Evolutionary conservation across 1,284 basidiomycete genomes (phyloP).

Genomic region (Lentinula novae-zelandiae): DNA sequence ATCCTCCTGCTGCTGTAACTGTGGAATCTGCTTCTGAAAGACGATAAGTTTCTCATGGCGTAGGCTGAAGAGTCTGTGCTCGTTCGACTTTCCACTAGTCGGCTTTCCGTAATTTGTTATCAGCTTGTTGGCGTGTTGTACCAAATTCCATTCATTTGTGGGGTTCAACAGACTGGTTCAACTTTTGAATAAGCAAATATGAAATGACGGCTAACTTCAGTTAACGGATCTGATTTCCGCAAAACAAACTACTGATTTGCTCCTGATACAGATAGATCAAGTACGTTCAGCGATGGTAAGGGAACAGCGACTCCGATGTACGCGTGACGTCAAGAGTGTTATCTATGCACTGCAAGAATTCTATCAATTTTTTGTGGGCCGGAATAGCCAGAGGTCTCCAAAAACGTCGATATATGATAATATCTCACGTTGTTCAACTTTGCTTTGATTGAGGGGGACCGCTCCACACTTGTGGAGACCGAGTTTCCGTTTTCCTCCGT

Average conservation of each 20-base stretch:
- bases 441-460: neutral
- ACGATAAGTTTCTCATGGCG: conserved; percentile 7
- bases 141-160: conserved; percentile 1
- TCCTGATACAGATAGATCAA: neutral
- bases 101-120: neutral
- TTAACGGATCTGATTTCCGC: neutral
- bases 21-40: conserved; percentile 1
- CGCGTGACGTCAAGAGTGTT: neutral
- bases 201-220: neutral
- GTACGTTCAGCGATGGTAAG: no score
- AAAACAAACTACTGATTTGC: neutral
- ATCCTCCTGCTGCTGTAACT: conserved; percentile 26
- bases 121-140: neutral
- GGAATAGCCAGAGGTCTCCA: no score
- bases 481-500: neutral
- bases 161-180: neutral
- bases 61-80: neutral
- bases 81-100: neutral
- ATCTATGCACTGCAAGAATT: no score
- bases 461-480: neutral
- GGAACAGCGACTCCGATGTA: no score
- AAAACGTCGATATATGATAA: no score
- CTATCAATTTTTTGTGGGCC: no score
- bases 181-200: no score
- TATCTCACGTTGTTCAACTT: no score